Percentiles rank a stretch among this genome's conserved stretches.
These are phyloP conservation scores for Cryphonectria japonica DNA, from an alignment of 2,329 filamentous ascomycete genomes.

Conservation along the genomic window DNA sequence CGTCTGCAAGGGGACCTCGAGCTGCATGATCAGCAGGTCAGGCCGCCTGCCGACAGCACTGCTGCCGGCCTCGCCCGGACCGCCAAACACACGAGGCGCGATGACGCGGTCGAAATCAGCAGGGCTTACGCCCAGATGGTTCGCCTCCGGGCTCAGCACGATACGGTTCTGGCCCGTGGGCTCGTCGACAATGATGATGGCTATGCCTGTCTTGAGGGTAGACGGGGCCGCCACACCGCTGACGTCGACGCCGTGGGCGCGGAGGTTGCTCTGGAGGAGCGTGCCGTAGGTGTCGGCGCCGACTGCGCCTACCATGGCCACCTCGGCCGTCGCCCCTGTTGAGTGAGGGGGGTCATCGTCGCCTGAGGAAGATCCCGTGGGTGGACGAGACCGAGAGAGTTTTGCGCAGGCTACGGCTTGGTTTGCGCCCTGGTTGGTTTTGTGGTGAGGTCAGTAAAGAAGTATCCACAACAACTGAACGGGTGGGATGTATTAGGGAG, in stretches of 20 bases:
- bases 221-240: conserved; percentile 50
- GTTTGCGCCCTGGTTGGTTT: conserved; percentile 70
- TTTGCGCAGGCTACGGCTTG: conserved; percentile 89
- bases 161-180: conserved; percentile 77
- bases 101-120: conserved; percentile 8
- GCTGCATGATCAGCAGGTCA: conserved; percentile 73
- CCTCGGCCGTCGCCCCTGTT: conserved; percentile 57
- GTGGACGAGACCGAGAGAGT: conserved; percentile 62
- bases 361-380: conserved; percentile 23
- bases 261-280: conserved; percentile 61
- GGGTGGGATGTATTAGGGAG: not conserved
- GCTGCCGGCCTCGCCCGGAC: not conserved
- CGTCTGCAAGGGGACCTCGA: conserved; percentile 73
- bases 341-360: conserved; percentile 41
- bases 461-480: not conserved
- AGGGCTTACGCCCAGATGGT: conserved; percentile 45
- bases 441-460: not conserved
- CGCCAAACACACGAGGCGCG: conserved; percentile 32
- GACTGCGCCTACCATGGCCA: conserved; percentile 76
- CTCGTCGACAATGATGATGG: conserved; percentile 76
- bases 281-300: conserved; percentile 69
- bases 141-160: conserved; percentile 73
- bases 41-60: conserved; percentile 41
- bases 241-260: conserved; percentile 65
- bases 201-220: conserved; percentile 66